Evolutionary conservation across 2,329 filamentous ascomycete species (phyloP), one percentile per base, ranked within the genome.

Genomic region (Pezicula carpinea): DNA sequence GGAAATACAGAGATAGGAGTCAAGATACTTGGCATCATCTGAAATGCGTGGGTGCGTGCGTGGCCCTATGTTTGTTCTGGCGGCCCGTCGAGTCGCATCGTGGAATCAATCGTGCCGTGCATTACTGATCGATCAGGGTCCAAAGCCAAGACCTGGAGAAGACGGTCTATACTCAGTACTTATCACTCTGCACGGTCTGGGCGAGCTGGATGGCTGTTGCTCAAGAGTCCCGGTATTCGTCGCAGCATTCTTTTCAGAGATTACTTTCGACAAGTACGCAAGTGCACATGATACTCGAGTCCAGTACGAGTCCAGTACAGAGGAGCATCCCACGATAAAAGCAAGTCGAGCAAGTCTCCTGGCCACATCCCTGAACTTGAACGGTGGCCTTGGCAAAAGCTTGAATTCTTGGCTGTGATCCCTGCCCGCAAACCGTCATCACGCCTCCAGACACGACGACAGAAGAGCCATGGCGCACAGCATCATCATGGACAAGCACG

Each of bases 341-440:
- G n/a, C n/a, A n/a, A n/a, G n/a, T n/a, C n/a, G n/a, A n/a, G n/a
- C n/a, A n/a, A n/a, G 15, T 17, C 19, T 17, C 7, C 34, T 38
- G 19, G 34, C 6, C 34, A 18, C 17, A 23, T 22, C 17, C n/a
- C 8, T n/a, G 14, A 4, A 22, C 22, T 23, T 3, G 38, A n/a
- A n/a, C 18, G 38, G 14, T 23, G 11, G 38, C 13, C 54, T 56
- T 58, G 54, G 53, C 51, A 54, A 54, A 51, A 53, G 54, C 53
- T 56, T 57, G 54, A 41, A 50, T 47, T 10, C 14, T 14, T 18
- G 22, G 10, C 18, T 22, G 15, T 17, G n/a, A 15, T 21, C 17
- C 11, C n/a, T 33, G 26, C 31, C 31, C 13, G 11, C 6, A 10
- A 32, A 22, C 43, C 44, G 41, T 52, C 54, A 49, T 54, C 43